Evolutionary conservation across 2,329 filamentous ascomycete species (phyloP).

Genomic region (Hypoxylon rubiginosum): DNA sequence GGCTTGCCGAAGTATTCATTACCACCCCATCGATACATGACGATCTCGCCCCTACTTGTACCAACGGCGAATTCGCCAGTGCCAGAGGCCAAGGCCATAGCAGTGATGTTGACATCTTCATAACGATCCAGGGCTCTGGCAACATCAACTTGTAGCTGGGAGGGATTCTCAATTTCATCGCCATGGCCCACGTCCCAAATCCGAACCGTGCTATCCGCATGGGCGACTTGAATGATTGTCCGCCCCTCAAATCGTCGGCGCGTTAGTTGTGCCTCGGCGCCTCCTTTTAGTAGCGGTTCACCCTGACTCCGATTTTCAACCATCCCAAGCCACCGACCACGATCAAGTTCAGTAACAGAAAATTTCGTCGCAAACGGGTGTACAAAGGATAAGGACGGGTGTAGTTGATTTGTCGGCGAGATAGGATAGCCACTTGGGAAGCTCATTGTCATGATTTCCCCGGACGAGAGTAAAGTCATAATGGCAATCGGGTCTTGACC

Average conservation of each 20-base stretch:
- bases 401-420: conserved; percentile 91
- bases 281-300: conserved; percentile 82
- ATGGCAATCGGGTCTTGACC: conserved; percentile 92
- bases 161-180: conserved; percentile 91
- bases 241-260: conserved; percentile 84
- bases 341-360: conserved; percentile 79
- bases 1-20: conserved; percentile 81
- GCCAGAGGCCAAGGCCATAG: conserved; percentile 83
- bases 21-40: conserved; percentile 88
- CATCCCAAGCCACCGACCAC: conserved; percentile 89
- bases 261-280: conserved; percentile 77
- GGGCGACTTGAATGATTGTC: conserved; percentile 87
- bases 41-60: conserved; percentile 83
- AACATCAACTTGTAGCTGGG: conserved; percentile 86
- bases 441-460: conserved; percentile 88
- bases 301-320: conserved; percentile 85
- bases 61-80: conserved; percentile 90
- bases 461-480: conserved; percentile 83
- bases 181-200: conserved; percentile 93
- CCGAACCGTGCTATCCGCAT: conserved; percentile 91
- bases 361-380: conserved; percentile 88
- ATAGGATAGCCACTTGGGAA: conserved; percentile 95
- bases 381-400: conserved; percentile 87
- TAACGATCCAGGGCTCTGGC: conserved; percentile 84
- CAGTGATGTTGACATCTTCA: conserved; percentile 80